phyloP scores from a whole-genome alignment of 345 rosid genomes.

The Gossypium anomalum region DNA sequence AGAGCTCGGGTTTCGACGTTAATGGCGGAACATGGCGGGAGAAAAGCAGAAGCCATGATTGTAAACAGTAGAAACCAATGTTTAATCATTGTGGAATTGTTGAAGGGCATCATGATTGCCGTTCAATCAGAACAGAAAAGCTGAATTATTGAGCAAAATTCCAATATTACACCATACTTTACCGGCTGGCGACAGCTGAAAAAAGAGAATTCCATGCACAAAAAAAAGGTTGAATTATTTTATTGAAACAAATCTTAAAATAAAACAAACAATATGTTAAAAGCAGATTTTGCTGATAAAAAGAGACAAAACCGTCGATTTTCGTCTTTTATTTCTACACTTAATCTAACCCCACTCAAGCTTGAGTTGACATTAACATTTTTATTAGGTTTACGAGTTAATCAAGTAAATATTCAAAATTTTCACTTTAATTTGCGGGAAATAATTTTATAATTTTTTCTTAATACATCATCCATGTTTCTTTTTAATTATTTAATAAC shows the following conservation, averaged over 20 bases:
- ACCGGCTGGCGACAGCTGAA: constrained; percentile 17
- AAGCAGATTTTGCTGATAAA: constrained; percentile 1
- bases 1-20: constrained; percentile 51
- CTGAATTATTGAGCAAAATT: constrained; percentile 14
- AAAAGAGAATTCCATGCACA: neutral
- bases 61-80: neutral
- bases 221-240: neutral
- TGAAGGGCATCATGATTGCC: neutral
- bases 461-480: no score
- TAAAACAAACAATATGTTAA: neutral
- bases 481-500: no score
- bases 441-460: no score
- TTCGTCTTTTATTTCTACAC: constrained; percentile 9
- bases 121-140: neutral
- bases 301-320: constrained; percentile 22
- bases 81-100: constrained; percentile 19
- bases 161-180: neutral
- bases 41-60: constrained; percentile 19
- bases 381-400: no score
- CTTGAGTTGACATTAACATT: no score
- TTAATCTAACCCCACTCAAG: no score
- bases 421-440: no score
- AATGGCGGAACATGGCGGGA: constrained; percentile 37
- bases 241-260: neutral
- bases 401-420: no score